These are phyloP conservation scores for Cardamine chenopodiifolia DNA, from an alignment of 345 rosid genomes.

Conservation along the genomic window DNA sequence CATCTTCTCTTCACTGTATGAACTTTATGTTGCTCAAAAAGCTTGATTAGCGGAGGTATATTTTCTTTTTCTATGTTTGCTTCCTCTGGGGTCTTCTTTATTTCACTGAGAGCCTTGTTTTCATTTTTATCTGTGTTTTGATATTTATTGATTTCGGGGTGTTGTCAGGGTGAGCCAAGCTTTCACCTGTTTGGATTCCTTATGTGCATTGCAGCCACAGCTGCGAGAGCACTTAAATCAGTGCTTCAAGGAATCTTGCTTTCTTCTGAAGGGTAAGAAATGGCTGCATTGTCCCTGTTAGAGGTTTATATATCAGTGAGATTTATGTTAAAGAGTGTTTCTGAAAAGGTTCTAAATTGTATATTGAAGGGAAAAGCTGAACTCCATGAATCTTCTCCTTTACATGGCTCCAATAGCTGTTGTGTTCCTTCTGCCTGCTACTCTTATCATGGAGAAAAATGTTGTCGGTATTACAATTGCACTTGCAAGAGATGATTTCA, in stretches of 20 bases:
- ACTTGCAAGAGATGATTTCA: constrained; percentile 88
- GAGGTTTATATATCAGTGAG: too few species aligned
- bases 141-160: constrained; percentile 17
- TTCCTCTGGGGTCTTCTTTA: neutral
- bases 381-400: constrained; percentile 95
- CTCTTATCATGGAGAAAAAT: constrained; percentile 91
- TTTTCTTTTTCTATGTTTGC: neutral
- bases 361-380: constrained; percentile 86
- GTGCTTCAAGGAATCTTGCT: constrained; percentile 97
- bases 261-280: constrained; percentile 92
- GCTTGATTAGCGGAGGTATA: neutral
- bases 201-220: constrained; percentile 91
- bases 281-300: constrained; percentile 12
- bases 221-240: constrained; percentile 96
- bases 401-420: constrained; percentile 99
- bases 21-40: neutral
- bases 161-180: constrained; percentile 86
- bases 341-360: constrained; percentile 30
- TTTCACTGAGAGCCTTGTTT: neutral
- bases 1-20: neutral
- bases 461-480: constrained; percentile 95
- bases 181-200: constrained; percentile 96
- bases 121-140: neutral
- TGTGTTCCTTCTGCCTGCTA: constrained; percentile 84
- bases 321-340: neutral